Evolutionary conservation across 2,329 filamentous ascomycete genomes (phyloP), one percentile per base, ranked within the genome.

Genomic region (Xylaria sp.): DNA sequence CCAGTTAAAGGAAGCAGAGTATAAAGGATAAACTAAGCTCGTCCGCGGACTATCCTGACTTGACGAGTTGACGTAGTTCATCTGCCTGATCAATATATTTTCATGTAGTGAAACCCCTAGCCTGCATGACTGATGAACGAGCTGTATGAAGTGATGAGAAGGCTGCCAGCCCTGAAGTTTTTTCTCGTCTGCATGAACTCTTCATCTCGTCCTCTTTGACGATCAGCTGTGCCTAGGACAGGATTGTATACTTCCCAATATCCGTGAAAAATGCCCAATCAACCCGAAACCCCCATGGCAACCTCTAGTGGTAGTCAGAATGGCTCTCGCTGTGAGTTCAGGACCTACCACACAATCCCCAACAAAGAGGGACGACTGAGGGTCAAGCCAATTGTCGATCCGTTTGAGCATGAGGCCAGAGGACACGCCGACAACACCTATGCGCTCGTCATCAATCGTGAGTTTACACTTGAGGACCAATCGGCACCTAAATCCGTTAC

Each of bases 331-430:
- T 66, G 63, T 32, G 67, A 69, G 48, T 69, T 69, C 52, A 66
- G 50, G 46, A 69, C 67, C 6, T 66, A 69, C 39, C 67, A 69
- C 13, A 69, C 67, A 13, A 34, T 63, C 18, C 67, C 50, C 7
- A 70, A 58, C 18, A 72, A 68, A 55, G 71, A 71, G 28, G 71
- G 71, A 23, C 63, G 59, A 15, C 60, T 68, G 7, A 63, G 50
- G 28, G 66, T 68, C 23, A 69, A 67, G 23, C 51, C 51, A 3
- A 66, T 66, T 13, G 41, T 50, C 7, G 50, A 72, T 23, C 65
- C 67, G 0, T 72, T 73, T 39, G 61, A 70, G 18, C 8, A 56
- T 32, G 59, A 61, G 39, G 57, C 37, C 8, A 50, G 32, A 4
- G 15, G 12, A 6, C 54, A 63, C n/a, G 25, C 59, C 4, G 70